Conservation (phyloP, 73 alveolate species). For the Symbiodinium pilosum region DNA sequence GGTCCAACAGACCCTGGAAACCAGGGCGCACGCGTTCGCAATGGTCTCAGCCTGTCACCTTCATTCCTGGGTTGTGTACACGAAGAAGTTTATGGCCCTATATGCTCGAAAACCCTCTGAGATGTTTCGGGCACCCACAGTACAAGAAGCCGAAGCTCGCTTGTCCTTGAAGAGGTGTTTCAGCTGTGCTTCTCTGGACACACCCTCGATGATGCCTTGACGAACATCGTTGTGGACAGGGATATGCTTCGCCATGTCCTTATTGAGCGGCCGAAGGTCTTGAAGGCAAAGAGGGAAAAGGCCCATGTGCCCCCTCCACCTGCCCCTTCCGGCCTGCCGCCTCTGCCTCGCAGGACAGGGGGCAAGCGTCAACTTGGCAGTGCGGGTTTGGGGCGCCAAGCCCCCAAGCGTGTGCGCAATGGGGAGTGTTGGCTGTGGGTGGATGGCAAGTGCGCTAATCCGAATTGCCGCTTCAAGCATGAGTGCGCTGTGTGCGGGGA, state of each 20-base stretch:
- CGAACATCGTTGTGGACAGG: constrained; percentile 18
- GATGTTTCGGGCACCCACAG: not conserved
- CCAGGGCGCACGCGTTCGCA: constrained; percentile 32
- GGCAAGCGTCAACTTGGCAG: not conserved
- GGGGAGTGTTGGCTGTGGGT: constrained; percentile 22
- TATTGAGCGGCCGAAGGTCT: constrained; percentile 8
- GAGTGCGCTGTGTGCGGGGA: not conserved
- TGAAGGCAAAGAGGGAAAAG: not conserved
- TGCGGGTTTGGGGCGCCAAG: not conserved
- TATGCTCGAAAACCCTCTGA: not conserved
- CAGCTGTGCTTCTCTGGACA: not conserved
- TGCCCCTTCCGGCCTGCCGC: not conserved
- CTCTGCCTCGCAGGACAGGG: not conserved
- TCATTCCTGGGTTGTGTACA: constrained; percentile 35
- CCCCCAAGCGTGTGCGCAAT: not conserved
- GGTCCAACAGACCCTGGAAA: not conserved
- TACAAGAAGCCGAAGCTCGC: constrained; percentile 24
- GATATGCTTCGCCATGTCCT: constrained; percentile 31
- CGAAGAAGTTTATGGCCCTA: not conserved
- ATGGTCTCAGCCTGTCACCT: constrained; percentile 34
- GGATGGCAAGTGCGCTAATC: not conserved
- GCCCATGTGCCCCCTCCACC: not conserved
- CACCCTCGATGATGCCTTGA: constrained; percentile 20
- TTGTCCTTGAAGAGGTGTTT: constrained; percentile 19
- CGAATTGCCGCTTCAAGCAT: not conserved